Conservation (phyloP, 148 eudicot species). For the Rhododendron griersonianum region DNA sequence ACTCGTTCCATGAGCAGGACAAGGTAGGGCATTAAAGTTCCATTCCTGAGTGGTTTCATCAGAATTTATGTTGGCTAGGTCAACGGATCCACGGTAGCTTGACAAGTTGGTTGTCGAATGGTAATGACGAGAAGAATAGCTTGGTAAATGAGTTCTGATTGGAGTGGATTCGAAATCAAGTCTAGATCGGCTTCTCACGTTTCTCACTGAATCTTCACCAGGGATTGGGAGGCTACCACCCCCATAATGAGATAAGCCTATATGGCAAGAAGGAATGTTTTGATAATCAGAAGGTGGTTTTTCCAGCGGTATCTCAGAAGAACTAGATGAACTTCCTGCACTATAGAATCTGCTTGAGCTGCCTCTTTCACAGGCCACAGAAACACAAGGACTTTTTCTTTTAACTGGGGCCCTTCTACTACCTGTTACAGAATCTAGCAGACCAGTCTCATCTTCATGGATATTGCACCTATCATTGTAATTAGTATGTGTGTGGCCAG, state of each 20-base stretch:
- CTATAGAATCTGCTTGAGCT: conserved; percentile 23
- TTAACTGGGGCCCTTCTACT: conserved; percentile 17
- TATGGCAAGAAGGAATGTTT: background rate
- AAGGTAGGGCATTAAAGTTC: conserved; percentile 13
- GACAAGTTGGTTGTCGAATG: conserved; percentile 16
- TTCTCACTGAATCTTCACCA: conserved; percentile 26
- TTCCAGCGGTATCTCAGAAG: conserved; percentile 15
- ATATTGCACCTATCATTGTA: conserved; percentile 9
- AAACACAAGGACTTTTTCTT: conserved; percentile 21
- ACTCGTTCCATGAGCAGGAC: conserved; percentile 14
- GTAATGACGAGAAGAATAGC: conserved; percentile 21
- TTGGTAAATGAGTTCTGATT: conserved; percentile 16
- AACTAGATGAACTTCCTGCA: conserved; percentile 28
- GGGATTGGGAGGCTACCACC: conserved; percentile 16
- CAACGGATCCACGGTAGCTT: conserved; percentile 2
- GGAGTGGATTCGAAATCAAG: conserved; percentile 14
- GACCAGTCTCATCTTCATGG: conserved; percentile 8
- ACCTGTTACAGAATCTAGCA: conserved; percentile 9
- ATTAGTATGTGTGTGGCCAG: conserved; percentile 3
- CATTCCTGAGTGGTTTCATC: conserved; percentile 15
- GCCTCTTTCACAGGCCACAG: conserved; percentile 16
- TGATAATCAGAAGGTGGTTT: conserved; percentile 17
- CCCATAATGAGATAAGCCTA: conserved; percentile 14
- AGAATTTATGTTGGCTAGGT: conserved; percentile 7
- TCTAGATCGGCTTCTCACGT: conserved; percentile 29